Percentiles rank a stretch among this genome's conserved stretches.
phyloP scores from a whole-genome alignment of 1,284 basidiomycete genomes.

The Cutaneotrichosporon sp. region DNA sequence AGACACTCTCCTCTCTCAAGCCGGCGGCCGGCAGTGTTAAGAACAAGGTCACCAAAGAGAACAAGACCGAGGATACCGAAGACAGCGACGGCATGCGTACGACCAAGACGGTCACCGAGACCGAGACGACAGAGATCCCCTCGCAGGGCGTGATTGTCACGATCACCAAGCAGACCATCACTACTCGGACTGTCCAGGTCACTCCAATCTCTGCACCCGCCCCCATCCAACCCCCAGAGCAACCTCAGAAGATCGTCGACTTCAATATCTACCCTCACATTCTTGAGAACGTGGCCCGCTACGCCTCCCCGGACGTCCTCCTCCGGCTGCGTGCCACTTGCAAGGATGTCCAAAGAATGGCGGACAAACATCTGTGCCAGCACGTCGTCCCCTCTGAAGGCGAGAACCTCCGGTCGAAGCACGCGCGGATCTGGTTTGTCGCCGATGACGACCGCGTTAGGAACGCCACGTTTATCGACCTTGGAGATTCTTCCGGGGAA shows the following conservation, averaged over 20 bases:
- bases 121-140: not conserved
- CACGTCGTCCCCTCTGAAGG: not conserved
- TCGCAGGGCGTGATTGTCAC: not conserved
- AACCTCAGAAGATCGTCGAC: not conserved
- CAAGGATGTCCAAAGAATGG: not conserved
- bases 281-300: not conserved
- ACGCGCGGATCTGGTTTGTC: not conserved
- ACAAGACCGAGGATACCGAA: not conserved
- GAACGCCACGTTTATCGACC: not conserved
- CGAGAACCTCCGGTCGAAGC: not conserved
- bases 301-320: not conserved
- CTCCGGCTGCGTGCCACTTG: not conserved
- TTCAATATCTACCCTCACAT: not conserved
- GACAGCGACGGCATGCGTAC: not conserved
- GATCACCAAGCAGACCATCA: not conserved
- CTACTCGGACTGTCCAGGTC: not conserved
- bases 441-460: not conserved
- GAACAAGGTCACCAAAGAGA: not conserved
- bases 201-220: not conserved
- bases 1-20: not conserved
- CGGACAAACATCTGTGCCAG: not conserved
- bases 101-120: not conserved
- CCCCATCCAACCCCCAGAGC: not conserved
- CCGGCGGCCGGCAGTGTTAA: not conserved
- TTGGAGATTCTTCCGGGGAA: not conserved